A percentile compares a stretch with the other conserved stretches of the same genome.
Evolutionary conservation across 208 protist genomes (phyloP).

Genomic region (Acanthamoeba culbertsoni): DNA sequence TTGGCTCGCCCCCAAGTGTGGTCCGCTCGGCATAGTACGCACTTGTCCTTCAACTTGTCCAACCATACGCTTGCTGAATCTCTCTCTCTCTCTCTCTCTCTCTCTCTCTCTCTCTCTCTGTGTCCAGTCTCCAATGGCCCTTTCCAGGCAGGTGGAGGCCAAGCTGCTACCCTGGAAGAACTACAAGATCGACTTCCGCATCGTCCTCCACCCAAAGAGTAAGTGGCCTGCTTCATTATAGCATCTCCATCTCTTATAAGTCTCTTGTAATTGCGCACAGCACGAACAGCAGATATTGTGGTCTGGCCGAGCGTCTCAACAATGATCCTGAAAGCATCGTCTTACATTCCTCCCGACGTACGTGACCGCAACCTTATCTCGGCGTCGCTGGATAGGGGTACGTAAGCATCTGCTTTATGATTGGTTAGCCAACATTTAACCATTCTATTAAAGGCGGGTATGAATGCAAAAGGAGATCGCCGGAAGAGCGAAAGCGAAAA

Average conservation of each 20-base stretch:
- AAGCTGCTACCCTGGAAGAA: not conserved
- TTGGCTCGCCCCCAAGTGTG: not conserved
- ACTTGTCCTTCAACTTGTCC: not conserved
- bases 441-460: too few relatives aligned
- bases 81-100: not conserved
- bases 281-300: not conserved
- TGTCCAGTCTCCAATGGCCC: not conserved
- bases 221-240: not conserved
- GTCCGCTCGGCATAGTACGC: not conserved
- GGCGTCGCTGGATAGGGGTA: not conserved
- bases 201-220: not conserved
- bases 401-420: not conserved
- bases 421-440: not conserved
- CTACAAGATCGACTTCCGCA: not conserved
- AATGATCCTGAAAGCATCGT: not conserved
- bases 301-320: not conserved
- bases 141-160: not conserved
- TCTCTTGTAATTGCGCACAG: not conserved
- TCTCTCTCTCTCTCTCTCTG: not conserved
- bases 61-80: not conserved
- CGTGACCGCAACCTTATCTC: not conserved
- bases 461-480: too few relatives aligned
- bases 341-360: not conserved
- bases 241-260: not conserved
- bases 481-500: too few relatives aligned